Conservation (phyloP, 2,329 filamentous ascomycete species). For the Hypoxylon sp. region DNA sequence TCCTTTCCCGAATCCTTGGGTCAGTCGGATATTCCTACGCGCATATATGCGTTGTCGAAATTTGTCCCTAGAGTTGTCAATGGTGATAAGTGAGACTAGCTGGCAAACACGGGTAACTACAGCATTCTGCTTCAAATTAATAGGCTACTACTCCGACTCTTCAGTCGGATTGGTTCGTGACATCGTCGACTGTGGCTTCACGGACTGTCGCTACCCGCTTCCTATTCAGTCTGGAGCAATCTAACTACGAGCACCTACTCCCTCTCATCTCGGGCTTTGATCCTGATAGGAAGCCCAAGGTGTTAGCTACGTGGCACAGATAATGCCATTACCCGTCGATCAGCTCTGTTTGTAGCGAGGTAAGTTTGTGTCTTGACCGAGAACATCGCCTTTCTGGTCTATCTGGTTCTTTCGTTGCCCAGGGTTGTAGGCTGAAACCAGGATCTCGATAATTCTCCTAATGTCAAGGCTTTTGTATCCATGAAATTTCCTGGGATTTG, state of each 20-base stretch:
- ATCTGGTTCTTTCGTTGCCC: slow-evolving; percentile 10
- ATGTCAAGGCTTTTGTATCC: not conserved
- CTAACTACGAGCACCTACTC: not conserved
- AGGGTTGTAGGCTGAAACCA: not conserved
- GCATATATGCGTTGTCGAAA: slow-evolving; percentile 11
- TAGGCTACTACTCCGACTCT: slow-evolving; percentile 4
- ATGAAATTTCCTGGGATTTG: not conserved
- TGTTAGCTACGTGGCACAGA: not conserved
- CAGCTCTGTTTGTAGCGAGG: slow-evolving; percentile 7
- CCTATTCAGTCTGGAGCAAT: not conserved
- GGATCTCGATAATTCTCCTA: not conserved
- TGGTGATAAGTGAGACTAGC: not conserved
- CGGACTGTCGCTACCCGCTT: not conserved
- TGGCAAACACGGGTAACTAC: not conserved
- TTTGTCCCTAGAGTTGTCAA: not conserved
- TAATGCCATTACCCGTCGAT: not conserved
- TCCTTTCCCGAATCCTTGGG: slow-evolving; percentile 19
- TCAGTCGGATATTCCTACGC: slow-evolving; percentile 4
- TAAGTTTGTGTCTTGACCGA: slow-evolving; percentile 1
- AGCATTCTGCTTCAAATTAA: not conserved
- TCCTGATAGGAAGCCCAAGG: slow-evolving; percentile 6
- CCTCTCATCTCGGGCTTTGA: not conserved
- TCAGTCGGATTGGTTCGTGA: not conserved
- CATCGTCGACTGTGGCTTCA: slow-evolving; percentile 4
- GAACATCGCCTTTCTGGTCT: not conserved